phyloP scores from a whole-genome alignment of 352 stramenopile species.

The Pythium folliculosum region DNA sequence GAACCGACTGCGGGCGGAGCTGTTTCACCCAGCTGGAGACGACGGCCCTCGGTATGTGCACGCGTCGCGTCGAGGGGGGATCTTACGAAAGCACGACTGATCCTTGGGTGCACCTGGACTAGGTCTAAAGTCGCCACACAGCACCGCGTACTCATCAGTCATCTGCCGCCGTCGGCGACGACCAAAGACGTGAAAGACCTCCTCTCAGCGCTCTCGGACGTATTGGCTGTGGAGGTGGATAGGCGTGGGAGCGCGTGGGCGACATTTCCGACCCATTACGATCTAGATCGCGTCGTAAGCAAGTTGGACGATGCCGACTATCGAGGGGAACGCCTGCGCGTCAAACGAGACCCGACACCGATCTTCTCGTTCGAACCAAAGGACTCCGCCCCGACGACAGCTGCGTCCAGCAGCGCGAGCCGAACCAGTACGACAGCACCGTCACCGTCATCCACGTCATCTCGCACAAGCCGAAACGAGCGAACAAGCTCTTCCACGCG shows the following conservation, averaged over 20 bases:
- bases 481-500: conserved; percentile 9
- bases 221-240: conserved; percentile 70
- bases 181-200: conserved; percentile 75
- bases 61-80: background rate
- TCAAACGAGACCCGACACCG: conserved; percentile 18
- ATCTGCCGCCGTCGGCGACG: conserved; percentile 47
- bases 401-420: background rate
- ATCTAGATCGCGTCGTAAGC: conserved; percentile 56
- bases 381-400: background rate
- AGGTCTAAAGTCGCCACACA: conserved; percentile 47
- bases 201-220: conserved; percentile 54
- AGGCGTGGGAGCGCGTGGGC: conserved; percentile 57
- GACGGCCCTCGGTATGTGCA: conserved; percentile 8
- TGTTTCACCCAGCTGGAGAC: background rate
- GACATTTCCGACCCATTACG: conserved; percentile 62
- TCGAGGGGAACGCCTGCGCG: conserved; percentile 46
- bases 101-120: too few species aligned
- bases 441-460: conserved; percentile 11
- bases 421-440: background rate
- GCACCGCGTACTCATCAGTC: conserved; percentile 51
- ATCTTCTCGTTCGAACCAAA: background rate
- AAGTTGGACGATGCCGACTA: conserved; percentile 55
- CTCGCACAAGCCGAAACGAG: conserved; percentile 29
- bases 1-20: conserved; percentile 39
- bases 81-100: background rate